A percentile compares a stretch with the other conserved stretches of the same genome.
phyloP scores from a whole-genome alignment of 805 yeast species.

The Saturnispora kantuleensis region DNA sequence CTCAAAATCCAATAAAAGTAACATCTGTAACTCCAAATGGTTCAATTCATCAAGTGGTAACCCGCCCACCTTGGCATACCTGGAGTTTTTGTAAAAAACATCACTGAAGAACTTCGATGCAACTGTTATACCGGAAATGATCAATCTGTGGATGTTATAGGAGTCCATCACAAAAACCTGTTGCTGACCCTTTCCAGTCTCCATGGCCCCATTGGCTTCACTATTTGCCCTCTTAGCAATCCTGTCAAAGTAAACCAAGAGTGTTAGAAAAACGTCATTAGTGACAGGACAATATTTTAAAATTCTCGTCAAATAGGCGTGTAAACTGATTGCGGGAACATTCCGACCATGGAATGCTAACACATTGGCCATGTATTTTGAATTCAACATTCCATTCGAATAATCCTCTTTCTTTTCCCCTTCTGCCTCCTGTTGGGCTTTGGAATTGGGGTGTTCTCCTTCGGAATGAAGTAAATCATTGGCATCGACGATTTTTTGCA shows the following conservation, averaged over 20 bases:
- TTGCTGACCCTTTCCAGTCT: slow-evolving; percentile 22
- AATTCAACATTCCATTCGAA: slow-evolving; percentile 18
- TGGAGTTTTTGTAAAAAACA: slow-evolving; percentile 84
- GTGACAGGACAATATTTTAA: slow-evolving; percentile 98
- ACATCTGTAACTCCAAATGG: slow-evolving; percentile 82
- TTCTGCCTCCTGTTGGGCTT: slow-evolving; percentile 8
- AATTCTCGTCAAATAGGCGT: slow-evolving; percentile 82
- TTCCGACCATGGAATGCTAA: slow-evolving; percentile 93
- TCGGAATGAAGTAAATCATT: slow-evolving; percentile 77
- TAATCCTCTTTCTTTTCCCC: slow-evolving; percentile 13
- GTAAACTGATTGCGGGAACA: slow-evolving; percentile 88
- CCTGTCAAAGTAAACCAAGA: slow-evolving; percentile 89
- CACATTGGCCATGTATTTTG: slow-evolving; percentile 55
- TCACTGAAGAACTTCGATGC: slow-evolving; percentile 92
- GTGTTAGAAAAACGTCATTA: slow-evolving; percentile 84
- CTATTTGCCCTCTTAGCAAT: slow-evolving; percentile 77
- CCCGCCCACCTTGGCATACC: slow-evolving; percentile 95
- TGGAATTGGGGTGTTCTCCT: slow-evolving; percentile 8
- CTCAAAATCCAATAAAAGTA: slow-evolving; percentile 75
- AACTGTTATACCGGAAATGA: slow-evolving; percentile 91
- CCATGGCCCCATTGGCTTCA: slow-evolving; percentile 16
- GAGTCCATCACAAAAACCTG: slow-evolving; percentile 92
- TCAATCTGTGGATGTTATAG: slow-evolving; percentile 86
- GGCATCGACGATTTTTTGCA: slow-evolving; percentile 81
- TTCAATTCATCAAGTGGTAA: slow-evolving; percentile 87